These are phyloP conservation scores for Pestalotiopsis sp. DNA, from an alignment of 2,329 filamentous ascomycete species.

Conservation along the genomic window DNA sequence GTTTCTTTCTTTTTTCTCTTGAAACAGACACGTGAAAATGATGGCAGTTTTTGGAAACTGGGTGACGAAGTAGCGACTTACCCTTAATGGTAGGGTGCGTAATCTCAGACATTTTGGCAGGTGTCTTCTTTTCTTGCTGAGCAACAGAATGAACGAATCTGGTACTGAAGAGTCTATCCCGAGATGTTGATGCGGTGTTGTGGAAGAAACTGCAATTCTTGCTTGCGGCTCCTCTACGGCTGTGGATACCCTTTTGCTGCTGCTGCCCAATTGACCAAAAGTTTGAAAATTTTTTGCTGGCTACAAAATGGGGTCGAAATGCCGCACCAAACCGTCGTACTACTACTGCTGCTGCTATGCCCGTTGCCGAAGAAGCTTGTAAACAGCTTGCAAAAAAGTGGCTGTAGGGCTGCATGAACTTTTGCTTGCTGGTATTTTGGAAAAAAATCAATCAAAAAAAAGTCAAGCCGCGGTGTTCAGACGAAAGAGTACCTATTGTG, in stretches of 20 bases:
- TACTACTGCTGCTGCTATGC: background rate
- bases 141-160: background rate
- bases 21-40: constrained; percentile 1
- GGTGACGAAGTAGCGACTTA: constrained; percentile 35
- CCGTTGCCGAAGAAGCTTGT: constrained; percentile 1
- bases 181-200: constrained; percentile 2
- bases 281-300: constrained; percentile 12
- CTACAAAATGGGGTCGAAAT: constrained; percentile 5
- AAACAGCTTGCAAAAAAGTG: background rate
- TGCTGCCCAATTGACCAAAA: constrained; percentile 12
- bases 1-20: background rate
- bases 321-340: constrained; percentile 4
- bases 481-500: background rate
- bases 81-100: constrained; percentile 61
- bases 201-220: background rate
- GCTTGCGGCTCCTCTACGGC: background rate
- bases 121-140: background rate
- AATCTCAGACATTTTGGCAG: constrained; percentile 53
- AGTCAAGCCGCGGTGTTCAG: background rate
- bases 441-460: background rate
- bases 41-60: constrained; percentile 4
- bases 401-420: constrained; percentile 1
- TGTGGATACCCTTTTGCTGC: constrained; percentile 12
- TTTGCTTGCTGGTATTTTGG: background rate
- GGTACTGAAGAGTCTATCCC: background rate